Evolutionary conservation across 2,329 filamentous ascomycete species (phyloP).

Genomic region (Ustulina deusta): DNA sequence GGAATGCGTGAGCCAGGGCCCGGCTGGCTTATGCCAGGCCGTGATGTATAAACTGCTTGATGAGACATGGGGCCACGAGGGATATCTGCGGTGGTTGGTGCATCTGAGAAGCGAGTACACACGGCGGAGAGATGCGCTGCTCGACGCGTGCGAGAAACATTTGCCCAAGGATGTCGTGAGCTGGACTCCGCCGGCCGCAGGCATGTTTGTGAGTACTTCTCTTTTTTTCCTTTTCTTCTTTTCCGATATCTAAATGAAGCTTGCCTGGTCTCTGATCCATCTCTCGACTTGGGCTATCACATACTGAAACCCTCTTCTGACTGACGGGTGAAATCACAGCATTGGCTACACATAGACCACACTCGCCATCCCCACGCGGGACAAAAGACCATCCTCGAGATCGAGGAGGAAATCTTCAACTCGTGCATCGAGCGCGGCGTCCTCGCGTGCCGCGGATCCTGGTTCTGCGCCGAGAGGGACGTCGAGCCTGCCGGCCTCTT

Average conservation of each 20-base stretch:
- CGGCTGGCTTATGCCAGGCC: slow-evolving; percentile 85
- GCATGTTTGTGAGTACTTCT: slow-evolving; percentile 87
- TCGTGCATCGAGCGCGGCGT: slow-evolving; percentile 80
- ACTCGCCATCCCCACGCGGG: slow-evolving; percentile 72
- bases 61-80: slow-evolving; percentile 91
- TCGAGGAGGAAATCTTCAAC: slow-evolving; percentile 91
- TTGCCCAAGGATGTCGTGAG: slow-evolving; percentile 79
- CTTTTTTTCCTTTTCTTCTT: not conserved
- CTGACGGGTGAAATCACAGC: slow-evolving; percentile 54
- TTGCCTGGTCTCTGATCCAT: not conserved
- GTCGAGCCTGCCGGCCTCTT: slow-evolving; percentile 73
- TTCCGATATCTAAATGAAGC: not conserved
- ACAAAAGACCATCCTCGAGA: slow-evolving; percentile 65
- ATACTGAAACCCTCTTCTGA: not conserved
- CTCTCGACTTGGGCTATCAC: not conserved
- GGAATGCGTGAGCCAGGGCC: slow-evolving; percentile 87
- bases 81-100: slow-evolving; percentile 91
- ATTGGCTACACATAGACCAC: slow-evolving; percentile 80
- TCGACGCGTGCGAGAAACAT: slow-evolving; percentile 82
- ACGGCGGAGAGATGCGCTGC: slow-evolving; percentile 77
- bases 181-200: slow-evolving; percentile 84
- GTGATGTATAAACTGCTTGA: slow-evolving; percentile 90
- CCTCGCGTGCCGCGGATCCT: slow-evolving; percentile 85
- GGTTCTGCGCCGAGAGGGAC: slow-evolving; percentile 84
- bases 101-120: slow-evolving; percentile 86